Conservation (phyloP, 2,329 filamentous ascomycete species). For the Colletotrichum gigasporum region DNA sequence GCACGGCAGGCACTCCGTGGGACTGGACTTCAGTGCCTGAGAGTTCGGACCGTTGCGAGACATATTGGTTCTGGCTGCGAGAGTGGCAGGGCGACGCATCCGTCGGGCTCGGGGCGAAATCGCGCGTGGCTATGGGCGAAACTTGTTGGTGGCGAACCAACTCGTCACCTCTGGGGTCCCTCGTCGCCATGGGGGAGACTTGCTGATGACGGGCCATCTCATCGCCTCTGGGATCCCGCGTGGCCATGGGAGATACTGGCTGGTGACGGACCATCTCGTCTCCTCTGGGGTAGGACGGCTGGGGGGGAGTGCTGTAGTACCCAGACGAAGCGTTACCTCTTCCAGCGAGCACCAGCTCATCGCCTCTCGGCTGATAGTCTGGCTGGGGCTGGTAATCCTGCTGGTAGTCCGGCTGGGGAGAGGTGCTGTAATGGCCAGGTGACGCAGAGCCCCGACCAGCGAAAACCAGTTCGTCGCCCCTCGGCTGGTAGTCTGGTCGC, state of each 20-base stretch:
- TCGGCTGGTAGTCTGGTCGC: conserved; percentile 23
- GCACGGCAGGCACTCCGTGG: conserved; percentile 59
- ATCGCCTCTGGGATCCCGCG: conserved; percentile 7
- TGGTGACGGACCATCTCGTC: conserved; percentile 28
- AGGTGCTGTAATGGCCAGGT: conserved; percentile 41
- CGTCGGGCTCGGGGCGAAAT: conserved; percentile 45
- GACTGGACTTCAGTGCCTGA: conserved; percentile 45
- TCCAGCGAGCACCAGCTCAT: conserved; percentile 41
- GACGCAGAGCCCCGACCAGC: conserved; percentile 44
- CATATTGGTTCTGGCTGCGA: conserved; percentile 41
- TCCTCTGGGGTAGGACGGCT: conserved; percentile 20
- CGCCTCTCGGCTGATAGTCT: conserved; percentile 22
- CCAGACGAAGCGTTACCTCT: conserved; percentile 43
- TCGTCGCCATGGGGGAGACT: conserved; percentile 3
- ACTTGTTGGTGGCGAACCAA: conserved; percentile 28
- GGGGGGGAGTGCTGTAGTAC: conserved; percentile 40
- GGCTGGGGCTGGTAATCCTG: conserved; percentile 31
- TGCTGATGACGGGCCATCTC: conserved; percentile 12
- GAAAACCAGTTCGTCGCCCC: conserved; percentile 36
- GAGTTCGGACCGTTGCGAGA: conserved; percentile 45
- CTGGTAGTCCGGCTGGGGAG: conserved; percentile 32
- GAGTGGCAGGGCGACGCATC: conserved; percentile 39
- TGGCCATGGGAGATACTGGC: conserved; percentile 7
- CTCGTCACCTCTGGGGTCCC: not conserved
- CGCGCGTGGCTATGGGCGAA: conserved; percentile 43